A percentile compares a stretch with the other conserved stretches of the same genome.
These are phyloP conservation scores for Marchantia paleacea DNA, from an alignment of 225 moss, liverwort and hornwort genomes.

Conservation along the genomic window DNA sequence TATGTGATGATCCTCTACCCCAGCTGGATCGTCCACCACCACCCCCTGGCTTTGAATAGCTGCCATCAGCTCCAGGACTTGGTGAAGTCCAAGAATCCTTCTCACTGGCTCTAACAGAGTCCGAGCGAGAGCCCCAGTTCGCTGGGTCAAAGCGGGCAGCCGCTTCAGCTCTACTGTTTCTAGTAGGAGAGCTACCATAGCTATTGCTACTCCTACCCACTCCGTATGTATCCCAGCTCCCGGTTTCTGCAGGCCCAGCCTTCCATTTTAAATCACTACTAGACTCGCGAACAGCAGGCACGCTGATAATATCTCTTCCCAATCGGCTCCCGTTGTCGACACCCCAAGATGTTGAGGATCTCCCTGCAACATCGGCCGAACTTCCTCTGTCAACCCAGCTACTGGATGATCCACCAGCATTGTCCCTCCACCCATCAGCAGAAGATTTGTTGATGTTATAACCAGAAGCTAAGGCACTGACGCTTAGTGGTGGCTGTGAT, in stretches of 20 bases:
- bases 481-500: slow-evolving; percentile 29
- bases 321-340: slow-evolving; percentile 33
- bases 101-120: slow-evolving; percentile 42
- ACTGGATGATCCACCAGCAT: slow-evolving; percentile 22
- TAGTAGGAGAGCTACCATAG: slow-evolving; percentile 40
- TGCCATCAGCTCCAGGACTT: slow-evolving; percentile 44
- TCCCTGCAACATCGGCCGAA: slow-evolving; percentile 32
- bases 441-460: slow-evolving; percentile 50
- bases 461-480: slow-evolving; percentile 27
- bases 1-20: slow-evolving; percentile 43
- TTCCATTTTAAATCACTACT: slow-evolving; percentile 49
- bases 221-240: slow-evolving; percentile 40
- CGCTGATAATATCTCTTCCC: slow-evolving; percentile 36
- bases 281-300: slow-evolving; percentile 26
- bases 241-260: slow-evolving; percentile 42
- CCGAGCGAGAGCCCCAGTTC: slow-evolving; percentile 37
- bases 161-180: slow-evolving; percentile 52
- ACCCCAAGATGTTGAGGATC: slow-evolving; percentile 31
- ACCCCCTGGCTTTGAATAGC: slow-evolving; percentile 43
- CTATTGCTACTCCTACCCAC: slow-evolving; percentile 43
- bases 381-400: slow-evolving; percentile 43
- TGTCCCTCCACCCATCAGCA: slow-evolving; percentile 40
- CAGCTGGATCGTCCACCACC: slow-evolving; percentile 42
- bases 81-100: slow-evolving; percentile 52
- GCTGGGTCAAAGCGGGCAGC: slow-evolving; percentile 48